Percentiles rank a stretch among this genome's conserved stretches.
Conservation (phyloP, 768 basidiomycete species). For the Tulasnella sp. region DNA sequence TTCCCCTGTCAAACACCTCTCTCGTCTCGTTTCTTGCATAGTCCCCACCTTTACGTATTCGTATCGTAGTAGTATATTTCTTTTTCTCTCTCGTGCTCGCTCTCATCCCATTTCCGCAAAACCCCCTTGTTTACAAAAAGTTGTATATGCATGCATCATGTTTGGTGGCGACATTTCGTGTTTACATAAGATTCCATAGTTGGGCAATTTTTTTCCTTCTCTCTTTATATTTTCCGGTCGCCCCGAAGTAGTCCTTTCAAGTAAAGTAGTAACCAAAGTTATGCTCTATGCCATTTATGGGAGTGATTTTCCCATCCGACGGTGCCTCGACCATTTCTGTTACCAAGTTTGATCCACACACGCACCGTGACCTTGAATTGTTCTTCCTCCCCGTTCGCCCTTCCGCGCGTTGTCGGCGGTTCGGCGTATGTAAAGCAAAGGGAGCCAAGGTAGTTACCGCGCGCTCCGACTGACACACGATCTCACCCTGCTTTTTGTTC, state of each 20-base stretch:
- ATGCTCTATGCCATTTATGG: not conserved
- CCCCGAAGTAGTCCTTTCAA: not conserved
- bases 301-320: constrained; percentile 1
- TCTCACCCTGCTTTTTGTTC: not conserved
- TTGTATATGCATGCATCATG: not conserved
- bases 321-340: not conserved
- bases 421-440: not conserved
- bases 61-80: not conserved
- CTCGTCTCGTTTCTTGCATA: constrained; percentile 8
- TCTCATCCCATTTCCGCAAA: no score
- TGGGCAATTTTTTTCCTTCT: not conserved
- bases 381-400: not conserved
- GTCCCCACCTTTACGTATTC: not conserved
- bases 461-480: constrained; percentile 4
- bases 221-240: not conserved
- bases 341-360: not conserved
- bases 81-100: not conserved
- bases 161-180: not conserved
- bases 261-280: not conserved
- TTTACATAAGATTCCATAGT: constrained; percentile 1
- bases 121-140: not conserved
- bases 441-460: not conserved
- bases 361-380: not conserved
- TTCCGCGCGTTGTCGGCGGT: constrained; percentile 5
- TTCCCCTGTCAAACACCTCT: constrained; percentile 3